Base-by-base conservation (phyloP, 2,329 filamentous ascomycete genomes). In the Scedosporium apiospermum region DNA sequence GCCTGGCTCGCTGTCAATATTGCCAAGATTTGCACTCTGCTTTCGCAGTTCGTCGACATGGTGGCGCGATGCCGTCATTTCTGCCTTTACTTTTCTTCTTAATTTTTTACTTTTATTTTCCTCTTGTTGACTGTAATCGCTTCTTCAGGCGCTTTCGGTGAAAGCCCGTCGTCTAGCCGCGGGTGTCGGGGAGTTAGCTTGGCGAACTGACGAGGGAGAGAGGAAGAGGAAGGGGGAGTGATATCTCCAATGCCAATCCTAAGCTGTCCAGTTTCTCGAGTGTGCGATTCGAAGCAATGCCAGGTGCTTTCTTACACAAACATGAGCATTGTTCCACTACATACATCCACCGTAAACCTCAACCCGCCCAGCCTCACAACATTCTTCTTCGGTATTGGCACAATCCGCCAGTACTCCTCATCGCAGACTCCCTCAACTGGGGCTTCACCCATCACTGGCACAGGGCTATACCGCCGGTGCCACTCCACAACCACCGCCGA, bases 331-430 rank as follows among this genome's bases (percentile, higher is more conserved):
- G 14, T 42, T 30, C 21, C 6, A 5, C 44, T 21, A 38, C 58
- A 60, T 5, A 60, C 27, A 34, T 60, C 58, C 42, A 60, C 58
- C 44, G 49, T 44, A 18, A 60, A 60, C 26, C 44, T 18, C 42
- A 60, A 12, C 12, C 42, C 42, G 14, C 58, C 58, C 7, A 60
- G 12, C 21, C 26, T 51, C 3, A 34, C 26, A 18, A 60, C n/a
- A 2, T 53, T 44, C 21, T n/a, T 7, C n/a, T 51, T 44, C 44
- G 58, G 58, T 7, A 60, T 53, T 7, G 34, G 14, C 23, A 53
- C 44, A 12, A 4, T 30, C 26, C 26, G 18, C 58, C 58, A 60
- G 7, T 18, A 6, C 30, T 26, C 18, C 9, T 26, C 21, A 12
- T 16, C 38, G 16, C 18, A 23, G 4, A 21, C 10, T 18, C 21